Percentiles rank a stretch among this genome's conserved stretches.
These are phyloP conservation scores for Phaeosphaeria sp. DNA, from an alignment of 2,329 filamentous ascomycete genomes.

Conservation along the genomic window DNA sequence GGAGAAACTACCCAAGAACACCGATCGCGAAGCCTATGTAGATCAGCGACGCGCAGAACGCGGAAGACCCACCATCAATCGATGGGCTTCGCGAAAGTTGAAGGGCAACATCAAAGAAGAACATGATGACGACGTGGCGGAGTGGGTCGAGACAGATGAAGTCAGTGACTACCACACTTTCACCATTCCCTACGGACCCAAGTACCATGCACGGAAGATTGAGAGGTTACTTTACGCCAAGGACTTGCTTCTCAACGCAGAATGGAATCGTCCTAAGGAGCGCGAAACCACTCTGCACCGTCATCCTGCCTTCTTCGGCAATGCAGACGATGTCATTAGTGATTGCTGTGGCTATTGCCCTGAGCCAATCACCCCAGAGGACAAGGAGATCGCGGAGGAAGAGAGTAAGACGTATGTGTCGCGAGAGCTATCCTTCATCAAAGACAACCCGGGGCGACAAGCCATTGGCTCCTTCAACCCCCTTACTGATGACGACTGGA, in stretches of 20 bases:
- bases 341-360: conserved; percentile 88
- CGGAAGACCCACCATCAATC: conserved; percentile 67
- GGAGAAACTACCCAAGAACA: conserved; percentile 75
- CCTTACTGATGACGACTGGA: conserved; percentile 83
- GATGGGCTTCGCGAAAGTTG: conserved; percentile 51
- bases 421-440: conserved; percentile 75
- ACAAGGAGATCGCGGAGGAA: conserved; percentile 72
- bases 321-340: conserved; percentile 71
- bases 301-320: conserved; percentile 85
- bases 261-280: conserved; percentile 82
- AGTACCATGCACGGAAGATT: conserved; percentile 69
- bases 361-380: conserved; percentile 70
- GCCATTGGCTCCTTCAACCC: conserved; percentile 78
- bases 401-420: conserved; percentile 80
- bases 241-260: conserved; percentile 79
- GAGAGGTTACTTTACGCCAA: conserved; percentile 83
- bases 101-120: conserved; percentile 77
- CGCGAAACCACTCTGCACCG: conserved; percentile 80
- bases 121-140: conserved; percentile 80
- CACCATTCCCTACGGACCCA: conserved; percentile 70
- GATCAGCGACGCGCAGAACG: conserved; percentile 74
- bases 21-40: conserved; percentile 73
- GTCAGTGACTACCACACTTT: conserved; percentile 76
- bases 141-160: conserved; percentile 80
- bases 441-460: conserved; percentile 83